These are phyloP conservation scores for Apiospora rasikravindrae DNA, from an alignment of 2,329 filamentous ascomycete genomes.

Conservation along the genomic window DNA sequence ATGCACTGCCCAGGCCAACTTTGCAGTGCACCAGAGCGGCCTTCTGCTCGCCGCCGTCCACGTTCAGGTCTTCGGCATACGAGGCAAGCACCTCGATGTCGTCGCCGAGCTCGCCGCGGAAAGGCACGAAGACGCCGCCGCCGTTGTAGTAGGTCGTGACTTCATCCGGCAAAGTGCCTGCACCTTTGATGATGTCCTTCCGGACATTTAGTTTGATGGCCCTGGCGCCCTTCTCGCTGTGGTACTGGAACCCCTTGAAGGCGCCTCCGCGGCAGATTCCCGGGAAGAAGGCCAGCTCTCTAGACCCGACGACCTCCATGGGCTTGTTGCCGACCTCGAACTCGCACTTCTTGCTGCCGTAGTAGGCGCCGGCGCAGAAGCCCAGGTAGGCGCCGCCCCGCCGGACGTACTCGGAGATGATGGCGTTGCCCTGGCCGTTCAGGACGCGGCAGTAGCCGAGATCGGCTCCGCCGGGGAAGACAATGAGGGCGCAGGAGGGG, in stretches of 20 bases:
- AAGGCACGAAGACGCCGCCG: conserved; percentile 89
- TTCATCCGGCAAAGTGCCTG: conserved; percentile 58
- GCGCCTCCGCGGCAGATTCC: conserved; percentile 85
- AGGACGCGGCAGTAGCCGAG: conserved; percentile 86
- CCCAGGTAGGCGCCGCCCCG: conserved; percentile 86
- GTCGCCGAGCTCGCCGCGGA: conserved; percentile 57
- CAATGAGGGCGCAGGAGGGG: conserved; percentile 82
- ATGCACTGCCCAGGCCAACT: conserved; percentile 77
- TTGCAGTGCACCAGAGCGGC: conserved; percentile 86
- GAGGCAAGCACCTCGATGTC: conserved; percentile 83
- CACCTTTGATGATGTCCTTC: conserved; percentile 59
- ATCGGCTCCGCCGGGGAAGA: conserved; percentile 94
- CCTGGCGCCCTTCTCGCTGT: conserved; percentile 82
- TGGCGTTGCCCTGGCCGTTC: conserved; percentile 85
- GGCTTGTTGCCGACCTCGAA: conserved; percentile 85
- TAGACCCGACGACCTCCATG: conserved; percentile 83
- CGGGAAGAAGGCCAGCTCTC: conserved; percentile 89
- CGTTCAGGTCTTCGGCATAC: conserved; percentile 75
- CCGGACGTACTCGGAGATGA: conserved; percentile 84
- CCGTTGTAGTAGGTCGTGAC: conserved; percentile 92
- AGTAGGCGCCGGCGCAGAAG: conserved; percentile 95
- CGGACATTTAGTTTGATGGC: conserved; percentile 72
- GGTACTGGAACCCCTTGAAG: conserved; percentile 88
- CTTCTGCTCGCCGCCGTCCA: conserved; percentile 74
- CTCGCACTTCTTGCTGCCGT: conserved; percentile 80